phyloP scores from a whole-genome alignment of 83 land plant genomes.

The Thuja plicata region DNA sequence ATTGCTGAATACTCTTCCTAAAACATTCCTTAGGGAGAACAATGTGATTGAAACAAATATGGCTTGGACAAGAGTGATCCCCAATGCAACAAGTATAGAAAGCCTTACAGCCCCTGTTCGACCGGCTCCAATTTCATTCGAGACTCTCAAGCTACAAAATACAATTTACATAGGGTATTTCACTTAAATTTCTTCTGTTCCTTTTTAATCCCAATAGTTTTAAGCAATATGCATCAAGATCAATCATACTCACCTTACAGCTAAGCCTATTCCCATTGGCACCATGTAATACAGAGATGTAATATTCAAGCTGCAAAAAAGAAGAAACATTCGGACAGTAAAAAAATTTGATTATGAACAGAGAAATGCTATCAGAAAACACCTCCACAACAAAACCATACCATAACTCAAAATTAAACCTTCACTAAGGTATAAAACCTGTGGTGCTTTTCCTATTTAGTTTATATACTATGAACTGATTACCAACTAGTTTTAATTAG shows the following conservation, averaged over 20 bases:
- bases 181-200: not conserved
- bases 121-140: slow-evolving; percentile 18
- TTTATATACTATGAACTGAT: not conserved
- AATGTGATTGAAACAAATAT: slow-evolving; percentile 3
- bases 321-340: not conserved
- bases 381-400: not conserved
- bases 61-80: not conserved
- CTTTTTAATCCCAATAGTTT: not conserved
- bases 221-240: not conserved
- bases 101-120: not conserved
- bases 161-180: not conserved
- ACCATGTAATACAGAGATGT: slow-evolving; percentile 6
- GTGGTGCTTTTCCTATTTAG: not conserved
- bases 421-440: not conserved
- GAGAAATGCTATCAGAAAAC: not conserved
- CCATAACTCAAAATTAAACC: not conserved
- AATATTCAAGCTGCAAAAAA: slow-evolving; percentile 1
- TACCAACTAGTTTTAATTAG: not conserved
- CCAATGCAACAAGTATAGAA: slow-evolving; percentile 1
- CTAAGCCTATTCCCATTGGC: slow-evolving; percentile 13
- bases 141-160: slow-evolving; percentile 9
- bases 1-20: slow-evolving; percentile 14
- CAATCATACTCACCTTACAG: slow-evolving; percentile 8
- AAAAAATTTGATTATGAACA: not conserved
- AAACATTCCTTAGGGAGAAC: not conserved